Conservation (phyloP, 1,139 yeast species). For the Taphrina deformans region DNA sequence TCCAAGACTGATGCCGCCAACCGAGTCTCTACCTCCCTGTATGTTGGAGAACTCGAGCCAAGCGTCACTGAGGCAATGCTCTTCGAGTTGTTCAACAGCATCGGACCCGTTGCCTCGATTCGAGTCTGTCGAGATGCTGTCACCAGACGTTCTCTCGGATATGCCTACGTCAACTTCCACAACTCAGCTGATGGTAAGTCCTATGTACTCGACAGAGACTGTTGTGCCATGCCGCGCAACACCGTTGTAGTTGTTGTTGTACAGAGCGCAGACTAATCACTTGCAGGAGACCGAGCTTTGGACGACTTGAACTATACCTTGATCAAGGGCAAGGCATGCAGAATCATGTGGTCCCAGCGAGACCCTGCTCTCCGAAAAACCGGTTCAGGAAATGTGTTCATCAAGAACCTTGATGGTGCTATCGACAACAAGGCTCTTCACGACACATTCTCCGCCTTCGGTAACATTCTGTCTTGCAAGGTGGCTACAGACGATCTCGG, state of each 20-base stretch:
- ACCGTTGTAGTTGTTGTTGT: too few relatives aligned
- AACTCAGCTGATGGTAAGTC: constrained; percentile 70
- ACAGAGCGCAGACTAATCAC: not conserved
- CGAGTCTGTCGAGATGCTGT: constrained; percentile 99
- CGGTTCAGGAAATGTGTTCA: constrained; percentile 96
- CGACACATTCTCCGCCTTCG: constrained; percentile 96
- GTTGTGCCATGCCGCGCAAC: not conserved
- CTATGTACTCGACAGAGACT: too few relatives aligned
- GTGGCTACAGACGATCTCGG: constrained; percentile 95
- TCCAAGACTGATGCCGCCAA: constrained; percentile 23
- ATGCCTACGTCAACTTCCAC: constrained; percentile 97
- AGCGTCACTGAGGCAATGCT: constrained; percentile 90
- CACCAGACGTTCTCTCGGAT: constrained; percentile 94
- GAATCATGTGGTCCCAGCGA: constrained; percentile 99
- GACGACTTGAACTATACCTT: constrained; percentile 93
- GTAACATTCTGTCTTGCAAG: constrained; percentile 93
- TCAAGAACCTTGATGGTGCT: constrained; percentile 97
- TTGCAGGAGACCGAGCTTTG: constrained; percentile 68
- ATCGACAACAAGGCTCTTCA: constrained; percentile 98
- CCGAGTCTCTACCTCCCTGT: constrained; percentile 49
- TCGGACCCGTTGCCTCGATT: constrained; percentile 94
- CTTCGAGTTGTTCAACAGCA: constrained; percentile 90
- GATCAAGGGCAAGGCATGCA: constrained; percentile 95
- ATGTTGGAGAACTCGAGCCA: constrained; percentile 96
- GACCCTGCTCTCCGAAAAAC: constrained; percentile 95